These are phyloP conservation scores for Aspergillus coremiiformis DNA, from an alignment of 495 filamentous ascomycete species.

Conservation along the genomic window DNA sequence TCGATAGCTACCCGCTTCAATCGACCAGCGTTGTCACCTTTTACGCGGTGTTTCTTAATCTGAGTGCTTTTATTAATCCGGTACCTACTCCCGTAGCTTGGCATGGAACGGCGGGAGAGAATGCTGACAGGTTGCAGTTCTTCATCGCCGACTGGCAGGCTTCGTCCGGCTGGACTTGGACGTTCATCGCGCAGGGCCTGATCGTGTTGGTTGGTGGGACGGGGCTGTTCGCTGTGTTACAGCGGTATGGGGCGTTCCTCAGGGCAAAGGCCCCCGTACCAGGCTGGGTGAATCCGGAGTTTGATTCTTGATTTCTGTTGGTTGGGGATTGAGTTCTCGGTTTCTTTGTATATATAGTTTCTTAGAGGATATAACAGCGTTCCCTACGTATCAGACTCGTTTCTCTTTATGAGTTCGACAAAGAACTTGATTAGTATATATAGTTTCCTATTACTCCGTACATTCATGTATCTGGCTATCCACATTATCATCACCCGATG, in stretches of 20 bases:
- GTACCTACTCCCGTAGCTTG: constrained; percentile 15
- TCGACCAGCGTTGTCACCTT: constrained; percentile 54
- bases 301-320: constrained; percentile 19
- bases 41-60: constrained; percentile 54
- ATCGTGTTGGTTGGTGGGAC: constrained; percentile 39
- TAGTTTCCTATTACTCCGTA: too few species aligned
- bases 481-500: too few species aligned
- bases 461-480: too few species aligned
- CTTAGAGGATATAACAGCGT: too few species aligned
- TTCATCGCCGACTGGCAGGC: constrained; percentile 51
- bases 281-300: constrained; percentile 40
- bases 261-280: constrained; percentile 24
- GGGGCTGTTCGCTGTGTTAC: constrained; percentile 35
- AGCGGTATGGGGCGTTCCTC: constrained; percentile 38
- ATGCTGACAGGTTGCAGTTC: constrained; percentile 31
- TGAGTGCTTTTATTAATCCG: constrained; percentile 42
- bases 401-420: too few species aligned
- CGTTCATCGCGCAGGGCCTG: constrained; percentile 48
- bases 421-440: too few species aligned
- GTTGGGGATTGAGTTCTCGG: neutral
- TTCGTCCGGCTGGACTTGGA: constrained; percentile 48
- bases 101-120: neutral
- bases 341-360: neutral
- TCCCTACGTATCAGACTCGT: too few species aligned
- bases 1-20: constrained; percentile 52